A percentile compares a stretch with the other conserved stretches of the same genome.
Evolutionary conservation across 176 grass and related monocot species (phyloP).

Genomic region (Ananas comosus): DNA sequence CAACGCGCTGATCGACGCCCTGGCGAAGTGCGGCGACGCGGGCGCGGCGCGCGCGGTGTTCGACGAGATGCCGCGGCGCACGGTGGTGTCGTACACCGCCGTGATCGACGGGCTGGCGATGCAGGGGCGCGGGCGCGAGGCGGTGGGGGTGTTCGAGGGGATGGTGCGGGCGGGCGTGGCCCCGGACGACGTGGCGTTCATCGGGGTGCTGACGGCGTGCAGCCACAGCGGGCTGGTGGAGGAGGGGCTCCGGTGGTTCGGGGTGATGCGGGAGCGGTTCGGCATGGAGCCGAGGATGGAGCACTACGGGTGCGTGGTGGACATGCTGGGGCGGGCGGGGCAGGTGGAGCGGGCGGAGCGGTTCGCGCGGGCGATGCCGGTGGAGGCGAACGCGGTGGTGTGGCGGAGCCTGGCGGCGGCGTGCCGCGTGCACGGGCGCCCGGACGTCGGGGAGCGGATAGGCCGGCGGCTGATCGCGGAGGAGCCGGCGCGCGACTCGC

Average conservation of each 20-base stretch:
- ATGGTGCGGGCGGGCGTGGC: constrained; percentile 34
- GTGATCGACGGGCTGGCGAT: constrained; percentile 72
- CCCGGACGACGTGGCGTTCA: constrained; percentile 55
- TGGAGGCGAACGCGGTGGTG: constrained; percentile 53
- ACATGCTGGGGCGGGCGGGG: constrained; percentile 55
- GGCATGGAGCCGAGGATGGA: constrained; percentile 56
- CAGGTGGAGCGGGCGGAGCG: constrained; percentile 42
- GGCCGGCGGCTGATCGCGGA: constrained; percentile 34
- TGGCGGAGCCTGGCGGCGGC: constrained; percentile 46
- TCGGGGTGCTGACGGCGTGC: constrained; percentile 60
- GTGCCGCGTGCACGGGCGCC: constrained; percentile 48
- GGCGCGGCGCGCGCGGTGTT: constrained; percentile 40
- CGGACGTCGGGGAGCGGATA: constrained; percentile 44
- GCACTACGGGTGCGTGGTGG: constrained; percentile 70
- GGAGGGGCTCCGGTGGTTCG: constrained; percentile 43
- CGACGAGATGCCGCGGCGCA: constrained; percentile 37
- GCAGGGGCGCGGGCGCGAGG: constrained; percentile 50
- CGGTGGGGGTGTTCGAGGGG: constrained; percentile 33
- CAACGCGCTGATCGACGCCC: constrained; percentile 50
- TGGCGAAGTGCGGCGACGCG: constrained; percentile 60
- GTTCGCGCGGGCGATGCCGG: constrained; percentile 46
- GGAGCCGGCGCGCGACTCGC: constrained; percentile 41
- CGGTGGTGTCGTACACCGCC: constrained; percentile 47
- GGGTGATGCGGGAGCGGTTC: constrained; percentile 38
- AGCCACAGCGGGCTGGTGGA: constrained; percentile 53